Base-by-base conservation (phyloP, 495 filamentous ascomycete species). In the Aspergillus olivimuriae region DNA sequence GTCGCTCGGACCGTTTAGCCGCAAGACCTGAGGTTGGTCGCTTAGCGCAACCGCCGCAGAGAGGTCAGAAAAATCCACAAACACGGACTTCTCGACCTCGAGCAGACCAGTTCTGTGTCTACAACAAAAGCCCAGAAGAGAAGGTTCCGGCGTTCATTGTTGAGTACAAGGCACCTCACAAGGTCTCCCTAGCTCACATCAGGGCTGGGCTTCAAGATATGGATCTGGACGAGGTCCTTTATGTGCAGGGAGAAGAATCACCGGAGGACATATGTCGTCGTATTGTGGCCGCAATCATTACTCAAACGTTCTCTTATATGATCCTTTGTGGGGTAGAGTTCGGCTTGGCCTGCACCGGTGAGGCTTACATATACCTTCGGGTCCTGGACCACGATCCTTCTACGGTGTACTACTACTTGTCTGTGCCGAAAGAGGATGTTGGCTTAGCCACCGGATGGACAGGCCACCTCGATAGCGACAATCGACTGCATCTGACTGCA, bases 61-160 rank as follows among this genome's bases (percentile, higher is more conserved):
- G n/a, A n/a, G n/a, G n/a, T n/a, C n/a, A n/a, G n/a, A n/a, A n/a
- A n/a, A n/a, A n/a, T n/a, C n/a, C n/a, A n/a, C n/a, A n/a, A n/a
- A n/a, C n/a, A n/a, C n/a, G n/a, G n/a, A n/a, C n/a, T n/a, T n/a
- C n/a, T n/a, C 21, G 39, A 32, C 48, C 44, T 51, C 56, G 47
- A 40, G 61, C 64, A 17, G 60, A 73, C 47, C 63, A 69, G 34
- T 72, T 68, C 50, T 73, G 63, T 47, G 59, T 74, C 41, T 69
- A 70, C 42, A 54, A 55, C 41, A 55, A 39, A 18, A 52, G 55
- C 12, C 43, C 57, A 22, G 55, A 47, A 21, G 9, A n/a, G 51
- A 38, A 50, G 51, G 38, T 50, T 41, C 33, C 47, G 14, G 50
- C 47, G 11, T 47, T 60, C 35, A 55, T 63, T 6, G 61, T 69